Percentiles rank a stretch among this genome's conserved stretches.
Evolutionary conservation across 2,329 filamentous ascomycete genomes (phyloP).

Genomic region (Colletotrichum truncatum): DNA sequence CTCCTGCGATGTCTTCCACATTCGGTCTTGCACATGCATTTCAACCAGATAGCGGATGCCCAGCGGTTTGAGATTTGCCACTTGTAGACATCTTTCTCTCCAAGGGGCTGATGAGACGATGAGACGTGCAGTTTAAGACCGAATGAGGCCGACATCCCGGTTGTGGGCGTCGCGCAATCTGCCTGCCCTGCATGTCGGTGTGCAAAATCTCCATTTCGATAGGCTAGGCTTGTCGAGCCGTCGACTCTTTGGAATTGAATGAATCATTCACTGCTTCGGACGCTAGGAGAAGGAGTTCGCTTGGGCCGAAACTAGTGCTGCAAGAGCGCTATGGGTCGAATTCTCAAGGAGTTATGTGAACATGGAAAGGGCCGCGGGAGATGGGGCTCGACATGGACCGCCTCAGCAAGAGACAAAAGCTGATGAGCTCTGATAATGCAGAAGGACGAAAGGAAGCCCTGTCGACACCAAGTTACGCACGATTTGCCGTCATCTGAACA

Average conservation of each 20-base stretch:
- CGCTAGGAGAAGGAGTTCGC: not conserved
- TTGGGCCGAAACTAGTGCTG: not conserved
- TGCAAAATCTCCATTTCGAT: not conserved
- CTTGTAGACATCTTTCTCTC: not conserved
- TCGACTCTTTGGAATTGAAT: not conserved
- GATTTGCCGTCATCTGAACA: constrained; percentile 3
- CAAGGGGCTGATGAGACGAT: not conserved
- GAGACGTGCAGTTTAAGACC: not conserved
- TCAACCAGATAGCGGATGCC: not conserved
- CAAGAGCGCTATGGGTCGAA: not conserved
- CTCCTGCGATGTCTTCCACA: not conserved
- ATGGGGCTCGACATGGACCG: not conserved
- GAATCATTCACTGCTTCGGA: not conserved
- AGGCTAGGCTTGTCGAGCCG: not conserved
- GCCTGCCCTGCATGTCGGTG: not conserved
- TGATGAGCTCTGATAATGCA: not conserved
- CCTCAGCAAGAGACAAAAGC: not conserved
- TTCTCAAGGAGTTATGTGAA: not conserved
- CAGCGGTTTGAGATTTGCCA: not conserved
- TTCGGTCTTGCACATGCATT: not conserved
- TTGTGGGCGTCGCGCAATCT: not conserved
- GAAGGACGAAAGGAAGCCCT: not conserved
- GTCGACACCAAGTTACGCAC: not conserved
- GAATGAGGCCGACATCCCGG: not conserved
- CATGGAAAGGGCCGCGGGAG: not conserved